Evolutionary conservation across 148 eudicot genomes (phyloP).

Genomic region (Euryodendron excelsum): DNA sequence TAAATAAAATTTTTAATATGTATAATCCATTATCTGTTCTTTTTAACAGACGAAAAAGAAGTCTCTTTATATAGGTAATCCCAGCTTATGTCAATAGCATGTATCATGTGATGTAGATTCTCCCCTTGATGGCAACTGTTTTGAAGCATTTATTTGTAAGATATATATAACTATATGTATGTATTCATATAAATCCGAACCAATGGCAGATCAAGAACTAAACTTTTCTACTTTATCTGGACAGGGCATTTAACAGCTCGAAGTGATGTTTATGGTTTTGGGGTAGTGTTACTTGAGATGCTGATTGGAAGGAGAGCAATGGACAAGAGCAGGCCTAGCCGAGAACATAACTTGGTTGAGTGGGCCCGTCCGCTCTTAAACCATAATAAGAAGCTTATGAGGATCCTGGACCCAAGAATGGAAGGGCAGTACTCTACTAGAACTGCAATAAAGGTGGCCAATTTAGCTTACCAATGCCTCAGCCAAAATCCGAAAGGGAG

Average conservation of each 20-base stretch:
- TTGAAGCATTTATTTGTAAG: background rate
- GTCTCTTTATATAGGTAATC: background rate
- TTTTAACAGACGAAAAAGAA: too few species aligned
- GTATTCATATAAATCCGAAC: too few species aligned
- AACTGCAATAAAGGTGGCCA: slow-evolving; percentile 66
- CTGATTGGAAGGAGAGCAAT: slow-evolving; percentile 74
- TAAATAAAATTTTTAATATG: background rate
- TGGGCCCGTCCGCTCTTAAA: slow-evolving; percentile 83
- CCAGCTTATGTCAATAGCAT: background rate
- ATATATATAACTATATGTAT: background rate
- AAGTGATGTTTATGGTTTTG: slow-evolving; percentile 82
- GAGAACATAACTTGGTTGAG: slow-evolving; percentile 80
- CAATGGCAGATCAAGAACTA: background rate
- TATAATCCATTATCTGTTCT: too few species aligned
- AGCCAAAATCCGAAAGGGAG: slow-evolving; percentile 88
- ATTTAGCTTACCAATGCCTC: slow-evolving; percentile 73
- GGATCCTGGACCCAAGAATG: slow-evolving; percentile 66
- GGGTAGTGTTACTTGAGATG: slow-evolving; percentile 90
- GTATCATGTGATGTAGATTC: background rate
- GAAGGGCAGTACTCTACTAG: slow-evolving; percentile 74
- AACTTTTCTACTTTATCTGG: slow-evolving; percentile 4
- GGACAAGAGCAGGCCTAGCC: slow-evolving; percentile 77
- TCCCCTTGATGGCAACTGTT: too few species aligned
- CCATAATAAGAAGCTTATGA: slow-evolving; percentile 64
- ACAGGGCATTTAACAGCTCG: slow-evolving; percentile 85